Evolutionary conservation across 1,139 yeast genomes (phyloP).

Genomic region (Blastobotrys ciferrii): DNA sequence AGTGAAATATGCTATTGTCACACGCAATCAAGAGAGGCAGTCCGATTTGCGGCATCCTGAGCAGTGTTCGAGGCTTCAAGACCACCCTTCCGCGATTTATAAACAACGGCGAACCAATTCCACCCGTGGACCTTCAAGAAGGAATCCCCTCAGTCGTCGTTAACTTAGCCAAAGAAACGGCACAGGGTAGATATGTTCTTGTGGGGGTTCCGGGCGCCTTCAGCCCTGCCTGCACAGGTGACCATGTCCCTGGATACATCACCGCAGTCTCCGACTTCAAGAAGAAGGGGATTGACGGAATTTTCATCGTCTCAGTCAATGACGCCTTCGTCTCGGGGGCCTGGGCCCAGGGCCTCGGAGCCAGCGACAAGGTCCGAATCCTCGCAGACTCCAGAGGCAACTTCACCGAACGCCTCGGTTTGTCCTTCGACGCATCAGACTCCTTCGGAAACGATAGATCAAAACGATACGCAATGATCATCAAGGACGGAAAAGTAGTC

Average conservation of each 20-base stretch:
- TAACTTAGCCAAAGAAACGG: constrained; percentile 56
- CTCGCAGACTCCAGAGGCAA: constrained; percentile 77
- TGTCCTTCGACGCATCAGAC: constrained; percentile 66
- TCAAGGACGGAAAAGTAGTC: constrained; percentile 68
- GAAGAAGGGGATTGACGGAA: constrained; percentile 57
- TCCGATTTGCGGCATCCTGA: too few species aligned
- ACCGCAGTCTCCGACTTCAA: constrained; percentile 50
- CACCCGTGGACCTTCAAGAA: constrained; percentile 54
- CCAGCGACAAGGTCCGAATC: constrained; percentile 38
- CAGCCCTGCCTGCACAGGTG: constrained; percentile 78
- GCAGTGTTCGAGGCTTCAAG: constrained; percentile 30
- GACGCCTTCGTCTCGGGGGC: constrained; percentile 84
- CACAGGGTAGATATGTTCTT: constrained; percentile 55
- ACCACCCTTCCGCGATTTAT: constrained; percentile 29
- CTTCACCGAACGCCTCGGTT: constrained; percentile 63
- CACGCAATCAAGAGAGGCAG: neutral
- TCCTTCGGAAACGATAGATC: constrained; percentile 74
- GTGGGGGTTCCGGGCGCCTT: constrained; percentile 92
- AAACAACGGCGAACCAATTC: constrained; percentile 45
- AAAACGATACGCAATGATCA: constrained; percentile 71
- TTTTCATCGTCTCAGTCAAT: constrained; percentile 74
- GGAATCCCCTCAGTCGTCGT: constrained; percentile 68
- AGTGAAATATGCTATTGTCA: neutral
- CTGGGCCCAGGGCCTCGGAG: constrained; percentile 57
- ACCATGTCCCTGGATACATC: constrained; percentile 78